phyloP scores from a whole-genome alignment of 495 filamentous ascomycete species.

The Penicillium canariense region DNA sequence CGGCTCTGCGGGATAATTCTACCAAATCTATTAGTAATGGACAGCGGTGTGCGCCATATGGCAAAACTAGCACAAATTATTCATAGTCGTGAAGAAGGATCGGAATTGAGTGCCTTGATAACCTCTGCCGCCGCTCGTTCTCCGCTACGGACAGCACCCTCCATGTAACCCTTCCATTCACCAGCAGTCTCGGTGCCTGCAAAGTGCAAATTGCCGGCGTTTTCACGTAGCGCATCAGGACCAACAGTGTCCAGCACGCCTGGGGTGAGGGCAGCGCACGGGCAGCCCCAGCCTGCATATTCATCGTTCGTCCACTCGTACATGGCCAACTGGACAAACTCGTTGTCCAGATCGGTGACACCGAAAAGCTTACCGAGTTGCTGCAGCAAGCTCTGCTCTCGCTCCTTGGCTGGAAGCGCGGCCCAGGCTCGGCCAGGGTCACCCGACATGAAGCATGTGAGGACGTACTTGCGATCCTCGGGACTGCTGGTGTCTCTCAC shows the following conservation, averaged over 20 bases:
- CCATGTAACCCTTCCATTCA: slow-evolving; percentile 48
- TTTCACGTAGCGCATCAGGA: slow-evolving; percentile 14
- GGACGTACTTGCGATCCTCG: background rate
- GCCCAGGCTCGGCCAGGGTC: background rate
- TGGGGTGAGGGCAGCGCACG: slow-evolving; percentile 1
- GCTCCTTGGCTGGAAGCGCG: background rate
- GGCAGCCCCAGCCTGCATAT: background rate
- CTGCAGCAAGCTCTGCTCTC: too few relatives aligned
- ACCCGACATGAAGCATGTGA: background rate
- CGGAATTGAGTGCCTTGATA: background rate
- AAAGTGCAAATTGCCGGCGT: slow-evolving; percentile 40
- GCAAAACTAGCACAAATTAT: too few relatives aligned
- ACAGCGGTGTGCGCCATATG: too few relatives aligned
- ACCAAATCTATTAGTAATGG: too few relatives aligned
- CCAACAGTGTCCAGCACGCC: slow-evolving; percentile 22
- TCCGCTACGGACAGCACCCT: slow-evolving; percentile 40
- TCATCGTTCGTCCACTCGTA: background rate
- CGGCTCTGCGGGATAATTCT: too few relatives aligned
- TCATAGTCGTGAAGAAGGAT: too few relatives aligned
- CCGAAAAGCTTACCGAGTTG: background rate
- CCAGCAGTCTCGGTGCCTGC: slow-evolving; percentile 40
- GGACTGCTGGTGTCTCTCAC: background rate
- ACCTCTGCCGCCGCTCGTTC: slow-evolving; percentile 36
- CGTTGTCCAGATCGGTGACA: too few relatives aligned
- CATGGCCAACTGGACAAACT: background rate